Percentiles rank a stretch among this genome's conserved stretches.
phyloP scores from a whole-genome alignment of 1,139 yeast species.

The Wickerhamomyces sp. region DNA sequence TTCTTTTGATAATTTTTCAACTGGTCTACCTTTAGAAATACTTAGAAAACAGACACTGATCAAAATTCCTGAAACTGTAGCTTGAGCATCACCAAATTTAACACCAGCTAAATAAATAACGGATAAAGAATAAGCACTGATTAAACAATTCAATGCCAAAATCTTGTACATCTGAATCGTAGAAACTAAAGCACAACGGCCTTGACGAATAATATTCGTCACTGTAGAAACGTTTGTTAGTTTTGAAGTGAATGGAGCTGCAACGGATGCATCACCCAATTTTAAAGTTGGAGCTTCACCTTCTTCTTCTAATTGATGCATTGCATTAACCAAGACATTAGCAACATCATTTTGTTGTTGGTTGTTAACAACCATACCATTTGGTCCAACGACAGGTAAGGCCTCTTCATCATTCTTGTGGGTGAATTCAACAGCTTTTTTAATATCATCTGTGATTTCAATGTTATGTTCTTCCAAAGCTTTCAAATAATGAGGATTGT shows the following conservation, averaged over 20 bases:
- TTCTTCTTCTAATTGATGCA: slow-evolving; percentile 67
- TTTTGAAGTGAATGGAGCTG: slow-evolving; percentile 98
- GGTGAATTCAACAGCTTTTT: slow-evolving; percentile 45
- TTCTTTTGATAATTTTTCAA: slow-evolving; percentile 83
- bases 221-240: slow-evolving; percentile 90
- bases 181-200: slow-evolving; percentile 96
- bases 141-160: slow-evolving; percentile 91
- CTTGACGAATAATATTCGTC: slow-evolving; percentile 92
- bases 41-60: slow-evolving; percentile 93
- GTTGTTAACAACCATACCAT: slow-evolving; percentile 20
- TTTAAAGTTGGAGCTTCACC: slow-evolving; percentile 90
- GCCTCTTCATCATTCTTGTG: slow-evolving; percentile 30
- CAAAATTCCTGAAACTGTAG: slow-evolving; percentile 86
- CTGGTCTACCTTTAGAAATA: slow-evolving; percentile 89
- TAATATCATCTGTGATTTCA: slow-evolving; percentile 63
- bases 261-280: slow-evolving; percentile 98
- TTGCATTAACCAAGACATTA: slow-evolving; percentile 64
- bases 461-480: slow-evolving; percentile 85
- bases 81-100: slow-evolving; percentile 96
- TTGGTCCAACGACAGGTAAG: slow-evolving; percentile 29
- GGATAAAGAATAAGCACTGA: slow-evolving; percentile 92
- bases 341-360: slow-evolving; percentile 50
- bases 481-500: slow-evolving; percentile 80
- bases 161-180: slow-evolving; percentile 99
- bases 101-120: slow-evolving; percentile 96